phyloP scores from a whole-genome alignment of 2,329 filamentous ascomycete species.

The Aureobasidium subglaciale region DNA sequence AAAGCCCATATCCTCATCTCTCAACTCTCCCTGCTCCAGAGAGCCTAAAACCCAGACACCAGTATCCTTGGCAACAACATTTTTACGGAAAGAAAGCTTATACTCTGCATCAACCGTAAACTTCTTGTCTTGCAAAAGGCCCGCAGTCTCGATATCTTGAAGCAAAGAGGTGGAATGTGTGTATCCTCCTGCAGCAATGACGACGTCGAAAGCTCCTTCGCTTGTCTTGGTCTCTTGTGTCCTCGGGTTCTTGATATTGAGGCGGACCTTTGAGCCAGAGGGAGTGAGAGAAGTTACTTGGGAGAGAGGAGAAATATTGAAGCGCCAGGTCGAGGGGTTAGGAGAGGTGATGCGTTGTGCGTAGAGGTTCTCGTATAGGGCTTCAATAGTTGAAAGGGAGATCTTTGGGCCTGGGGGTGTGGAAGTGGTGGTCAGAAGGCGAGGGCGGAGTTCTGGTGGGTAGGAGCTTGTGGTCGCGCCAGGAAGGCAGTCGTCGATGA shows the following conservation, averaged over 20 bases:
- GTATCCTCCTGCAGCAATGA: constrained; percentile 21
- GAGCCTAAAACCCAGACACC: constrained; percentile 23
- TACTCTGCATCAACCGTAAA: constrained; percentile 14
- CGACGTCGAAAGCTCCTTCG: constrained; percentile 14
- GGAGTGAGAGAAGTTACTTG: constrained; percentile 15
- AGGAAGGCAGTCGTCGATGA: constrained; percentile 12
- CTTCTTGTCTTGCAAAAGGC: neutral
- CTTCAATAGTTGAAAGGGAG: constrained; percentile 20
- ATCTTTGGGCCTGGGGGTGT: constrained; percentile 17
- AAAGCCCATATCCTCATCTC: constrained; percentile 20
- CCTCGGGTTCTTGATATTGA: constrained; percentile 17
- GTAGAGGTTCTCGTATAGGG: constrained; percentile 22
- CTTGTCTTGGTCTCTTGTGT: constrained; percentile 17
- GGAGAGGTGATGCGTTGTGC: constrained; percentile 20
- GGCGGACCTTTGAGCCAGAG: constrained; percentile 15
- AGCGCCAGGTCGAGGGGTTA: constrained; percentile 20
- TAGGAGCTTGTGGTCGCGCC: neutral
- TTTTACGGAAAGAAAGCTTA: constrained; percentile 12
- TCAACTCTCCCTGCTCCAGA: constrained; percentile 18
- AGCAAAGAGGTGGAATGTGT: neutral
- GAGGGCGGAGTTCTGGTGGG: constrained; percentile 11
- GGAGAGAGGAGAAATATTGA: constrained; percentile 17
- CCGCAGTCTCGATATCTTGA: neutral
- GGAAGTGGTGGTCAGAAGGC: neutral
- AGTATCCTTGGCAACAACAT: neutral